Conservation (phyloP, 768 basidiomycete genomes). For the Amanita fuliginea region DNA sequence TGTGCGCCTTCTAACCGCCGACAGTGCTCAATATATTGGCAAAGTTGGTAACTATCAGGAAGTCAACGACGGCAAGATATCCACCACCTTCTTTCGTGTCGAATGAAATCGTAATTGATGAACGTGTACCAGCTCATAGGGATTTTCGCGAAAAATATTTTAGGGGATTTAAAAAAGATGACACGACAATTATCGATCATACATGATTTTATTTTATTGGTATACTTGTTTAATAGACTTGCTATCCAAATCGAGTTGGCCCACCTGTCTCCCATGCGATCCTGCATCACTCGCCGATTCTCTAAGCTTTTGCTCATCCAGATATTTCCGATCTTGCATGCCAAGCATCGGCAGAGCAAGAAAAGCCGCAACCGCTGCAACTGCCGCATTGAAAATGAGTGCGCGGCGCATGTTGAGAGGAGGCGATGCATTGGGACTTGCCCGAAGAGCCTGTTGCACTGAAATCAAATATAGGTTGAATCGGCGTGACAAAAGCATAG, state of each 20-base stretch:
- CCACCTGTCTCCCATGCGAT: neutral
- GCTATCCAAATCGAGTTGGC: too few relatives aligned
- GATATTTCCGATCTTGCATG: slow-evolving; percentile 46
- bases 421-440: slow-evolving; percentile 44
- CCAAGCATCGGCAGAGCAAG: slow-evolving; percentile 45
- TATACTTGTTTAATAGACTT: neutral
- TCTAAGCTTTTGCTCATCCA: slow-evolving; percentile 35
- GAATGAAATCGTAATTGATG: slow-evolving; percentile 8
- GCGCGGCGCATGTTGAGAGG: slow-evolving; percentile 65
- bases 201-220: neutral
- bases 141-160: slow-evolving; percentile 88
- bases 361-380: slow-evolving; percentile 28
- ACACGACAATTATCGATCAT: neutral
- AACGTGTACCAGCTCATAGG: slow-evolving; percentile 71
- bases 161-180: slow-evolving; percentile 54
- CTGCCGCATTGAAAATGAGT: slow-evolving; percentile 53
- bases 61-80: slow-evolving; percentile 34
- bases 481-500: too few relatives aligned
- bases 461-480: neutral
- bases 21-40: neutral
- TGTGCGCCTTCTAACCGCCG: neutral
- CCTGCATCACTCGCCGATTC: slow-evolving; percentile 18
- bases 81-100: slow-evolving; percentile 46
- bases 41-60: slow-evolving; percentile 90
- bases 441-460: slow-evolving; percentile 66